These are phyloP conservation scores for Fusarium nygamai DNA, from an alignment of 2,329 filamentous ascomycete genomes.

Conservation along the genomic window DNA sequence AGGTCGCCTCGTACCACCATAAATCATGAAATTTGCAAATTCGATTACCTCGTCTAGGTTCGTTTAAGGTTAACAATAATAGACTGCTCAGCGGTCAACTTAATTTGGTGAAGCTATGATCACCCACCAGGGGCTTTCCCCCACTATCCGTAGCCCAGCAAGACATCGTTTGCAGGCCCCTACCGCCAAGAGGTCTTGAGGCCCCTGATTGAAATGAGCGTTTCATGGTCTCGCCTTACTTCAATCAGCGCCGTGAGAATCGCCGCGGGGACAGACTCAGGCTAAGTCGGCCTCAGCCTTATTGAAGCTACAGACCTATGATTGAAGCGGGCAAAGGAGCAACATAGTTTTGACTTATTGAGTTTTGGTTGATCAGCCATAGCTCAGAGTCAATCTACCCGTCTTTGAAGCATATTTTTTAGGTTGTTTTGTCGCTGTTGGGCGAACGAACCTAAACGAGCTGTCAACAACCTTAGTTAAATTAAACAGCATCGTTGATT, in stretches of 20 bases:
- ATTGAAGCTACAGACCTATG: neutral
- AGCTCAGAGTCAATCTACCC: neutral
- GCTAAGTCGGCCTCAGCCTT: too few relatives aligned
- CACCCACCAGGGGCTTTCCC: conserved; percentile 3
- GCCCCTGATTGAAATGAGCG: conserved; percentile 6
- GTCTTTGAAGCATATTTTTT: conserved; percentile 14
- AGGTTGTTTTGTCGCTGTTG: conserved; percentile 2
- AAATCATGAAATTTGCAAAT: neutral
- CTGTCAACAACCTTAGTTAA: neutral
- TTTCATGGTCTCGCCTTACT: conserved; percentile 11
- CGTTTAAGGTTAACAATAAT: neutral
- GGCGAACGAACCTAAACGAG: neutral
- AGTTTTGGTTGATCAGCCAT: neutral
- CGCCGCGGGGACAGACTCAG: neutral
- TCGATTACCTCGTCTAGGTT: neutral
- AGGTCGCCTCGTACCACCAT: neutral
- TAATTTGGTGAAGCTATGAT: conserved; percentile 8
- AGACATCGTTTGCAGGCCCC: conserved; percentile 1
- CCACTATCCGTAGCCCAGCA: neutral
- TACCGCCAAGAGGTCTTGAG: conserved; percentile 12
- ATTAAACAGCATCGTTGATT: conserved; percentile 11
- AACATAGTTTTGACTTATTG: neutral
- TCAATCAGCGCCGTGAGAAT: neutral
- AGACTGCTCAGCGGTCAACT: neutral
- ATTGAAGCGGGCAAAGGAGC: fast-evolving